Percentiles rank a stretch among this genome's conserved stretches.
phyloP scores from a whole-genome alignment of 2,329 filamentous ascomycete species.

The Verticillium zaregamsianum region DNA sequence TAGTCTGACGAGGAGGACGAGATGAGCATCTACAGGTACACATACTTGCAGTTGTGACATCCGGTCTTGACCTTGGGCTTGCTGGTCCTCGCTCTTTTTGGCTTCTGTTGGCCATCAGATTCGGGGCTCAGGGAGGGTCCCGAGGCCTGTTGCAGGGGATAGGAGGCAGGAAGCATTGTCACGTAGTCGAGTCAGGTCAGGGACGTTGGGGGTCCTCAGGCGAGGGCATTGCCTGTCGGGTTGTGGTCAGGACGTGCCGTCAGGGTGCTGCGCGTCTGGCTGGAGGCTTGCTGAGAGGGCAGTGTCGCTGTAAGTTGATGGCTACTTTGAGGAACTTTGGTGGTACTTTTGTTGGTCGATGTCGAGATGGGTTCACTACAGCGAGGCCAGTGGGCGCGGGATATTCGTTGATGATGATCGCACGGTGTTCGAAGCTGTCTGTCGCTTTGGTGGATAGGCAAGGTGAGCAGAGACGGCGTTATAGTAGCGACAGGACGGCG shows the following conservation, averaged over 20 bases:
- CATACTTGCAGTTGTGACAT: constrained; percentile 66
- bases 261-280: background rate
- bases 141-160: background rate
- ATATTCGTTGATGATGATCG: background rate
- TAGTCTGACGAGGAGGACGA: constrained; percentile 8
- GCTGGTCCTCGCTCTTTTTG: constrained; percentile 46
- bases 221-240: constrained; percentile 2
- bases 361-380: background rate
- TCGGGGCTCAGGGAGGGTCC: background rate
- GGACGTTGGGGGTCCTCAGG: background rate
- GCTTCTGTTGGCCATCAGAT: constrained; percentile 12
- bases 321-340: background rate
- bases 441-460: background rate
- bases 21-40: constrained; percentile 12
- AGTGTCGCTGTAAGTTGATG: background rate
- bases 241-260: background rate
- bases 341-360: background rate
- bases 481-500: background rate
- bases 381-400: background rate
- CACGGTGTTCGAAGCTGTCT: background rate
- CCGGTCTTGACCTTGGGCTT: constrained; percentile 63
- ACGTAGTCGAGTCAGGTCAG: background rate
- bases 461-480: background rate
- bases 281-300: background rate
- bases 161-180: background rate